Conservation (phyloP, 2,329 filamentous ascomycete species). For the Neoscytalidium dimidiatum region DNA sequence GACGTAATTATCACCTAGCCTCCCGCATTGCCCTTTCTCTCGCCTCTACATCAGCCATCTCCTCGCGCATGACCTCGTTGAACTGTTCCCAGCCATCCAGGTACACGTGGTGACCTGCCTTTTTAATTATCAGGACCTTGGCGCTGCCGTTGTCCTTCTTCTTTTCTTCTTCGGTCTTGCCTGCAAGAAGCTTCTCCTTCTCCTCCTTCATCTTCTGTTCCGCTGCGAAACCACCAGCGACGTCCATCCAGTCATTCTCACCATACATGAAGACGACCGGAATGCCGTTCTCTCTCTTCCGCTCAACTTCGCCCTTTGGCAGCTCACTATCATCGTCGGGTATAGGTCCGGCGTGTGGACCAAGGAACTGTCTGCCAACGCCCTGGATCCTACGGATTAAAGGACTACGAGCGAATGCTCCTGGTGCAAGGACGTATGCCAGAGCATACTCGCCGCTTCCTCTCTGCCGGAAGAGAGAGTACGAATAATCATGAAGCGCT, state of each 20-base stretch:
- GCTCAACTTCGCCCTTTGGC: conserved; percentile 28
- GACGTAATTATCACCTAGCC: conserved; percentile 8
- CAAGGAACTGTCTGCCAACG: conserved; percentile 72
- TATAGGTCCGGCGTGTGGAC: conserved; percentile 26
- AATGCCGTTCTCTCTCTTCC: conserved; percentile 63
- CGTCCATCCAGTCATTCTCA: conserved; percentile 98
- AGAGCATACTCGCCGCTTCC: conserved; percentile 94
- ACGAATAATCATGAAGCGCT: conserved; percentile 89
- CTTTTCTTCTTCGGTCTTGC: conserved; percentile 64
- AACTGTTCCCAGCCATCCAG: conserved; percentile 71
- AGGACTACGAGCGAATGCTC: conserved; percentile 86
- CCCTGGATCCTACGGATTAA: conserved; percentile 84
- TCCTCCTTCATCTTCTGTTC: conserved; percentile 76
- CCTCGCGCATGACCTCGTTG: conserved; percentile 63
- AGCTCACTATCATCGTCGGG: conserved; percentile 25
- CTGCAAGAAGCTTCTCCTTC: conserved; percentile 61
- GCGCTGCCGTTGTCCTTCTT: conserved; percentile 74
- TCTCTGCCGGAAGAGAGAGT: conserved; percentile 87
- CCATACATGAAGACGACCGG: conserved; percentile 95
- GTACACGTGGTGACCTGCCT: conserved; percentile 73
- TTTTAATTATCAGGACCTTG: conserved; percentile 76
- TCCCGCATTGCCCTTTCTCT: conserved; percentile 30
- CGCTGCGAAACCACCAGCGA: conserved; percentile 78
- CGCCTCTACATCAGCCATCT: conserved; percentile 65
- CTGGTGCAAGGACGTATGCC: conserved; percentile 88